Base-by-base conservation (phyloP, 257 asterid species). In the Echium plantagineum region DNA sequence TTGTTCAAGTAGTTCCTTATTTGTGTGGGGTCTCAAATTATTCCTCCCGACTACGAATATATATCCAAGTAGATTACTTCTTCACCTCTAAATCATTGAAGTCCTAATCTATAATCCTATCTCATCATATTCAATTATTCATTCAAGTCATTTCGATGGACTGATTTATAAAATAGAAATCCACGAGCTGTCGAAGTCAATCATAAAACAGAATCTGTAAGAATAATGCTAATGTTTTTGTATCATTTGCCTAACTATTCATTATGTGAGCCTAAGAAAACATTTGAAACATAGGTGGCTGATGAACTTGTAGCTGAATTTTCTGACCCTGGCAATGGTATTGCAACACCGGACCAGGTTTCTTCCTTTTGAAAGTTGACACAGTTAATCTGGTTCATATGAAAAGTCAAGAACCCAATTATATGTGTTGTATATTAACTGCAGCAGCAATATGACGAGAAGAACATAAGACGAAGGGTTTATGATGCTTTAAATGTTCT, bases 381-480 rank as follows among this genome's bases (percentile, higher is more conserved):
- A 49, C 53, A 19, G 49, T 22, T 69, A 35, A 17, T 46, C 46
- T 55, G 48, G 6, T 26, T 21, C 32, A 57, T 19, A 57, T n/a
- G 5, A 53, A 61, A 35, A 24, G 16, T 3, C 8, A 4, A 2
- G 6, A 15, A 47, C n/a, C 7, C 21, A 35, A 24, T 38, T 52
- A 62, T 64, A 24, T 61, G 47, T 16, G 26, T 8, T 65, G 49
- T 20, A 9, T 3, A 17, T 24, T 56, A 47, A 18, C 18, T 49
- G 52, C 97, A 93, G 97, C 94, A 89, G 84, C 98, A 86, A 74
- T 93, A 93, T 63, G 98, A 93, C 59, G 98, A 93, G 89, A 93
- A 93, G 73, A 93, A 93, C 66, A 93, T 93, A 60, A 84, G 98
- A 15, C 90, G 98, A 49, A 79, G 98, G 75, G 98, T 93, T 19